Evolutionary conservation across 495 filamentous ascomycete species (phyloP).

Genomic region (Trichoderma asperelloides): DNA sequence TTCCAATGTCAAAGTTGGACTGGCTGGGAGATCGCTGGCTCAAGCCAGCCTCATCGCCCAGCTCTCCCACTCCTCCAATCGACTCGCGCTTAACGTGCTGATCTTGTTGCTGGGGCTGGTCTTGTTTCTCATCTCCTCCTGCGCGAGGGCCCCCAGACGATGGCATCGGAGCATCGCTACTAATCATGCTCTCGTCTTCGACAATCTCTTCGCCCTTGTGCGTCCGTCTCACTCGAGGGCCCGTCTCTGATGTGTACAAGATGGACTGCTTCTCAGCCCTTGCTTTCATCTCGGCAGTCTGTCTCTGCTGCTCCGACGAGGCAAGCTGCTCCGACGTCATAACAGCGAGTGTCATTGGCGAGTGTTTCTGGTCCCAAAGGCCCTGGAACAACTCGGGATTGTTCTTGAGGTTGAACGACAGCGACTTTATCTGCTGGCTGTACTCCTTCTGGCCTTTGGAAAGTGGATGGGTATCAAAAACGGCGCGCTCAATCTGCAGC

Average conservation of each 20-base stretch:
- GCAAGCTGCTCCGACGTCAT: conserved; percentile 88
- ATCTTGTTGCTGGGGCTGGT: conserved; percentile 22
- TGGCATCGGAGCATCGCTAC: conserved; percentile 9
- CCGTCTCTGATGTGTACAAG: conserved; percentile 64
- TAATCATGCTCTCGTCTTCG: conserved; percentile 47
- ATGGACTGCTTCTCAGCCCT: conserved; percentile 78
- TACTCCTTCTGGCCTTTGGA: conserved; percentile 27
- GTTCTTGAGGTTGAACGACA: conserved; percentile 76
- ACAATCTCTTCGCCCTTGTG: conserved; percentile 94
- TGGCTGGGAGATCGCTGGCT: conserved; percentile 39
- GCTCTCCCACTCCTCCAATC: neutral
- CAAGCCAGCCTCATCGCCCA: conserved; percentile 37
- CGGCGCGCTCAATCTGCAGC: conserved; percentile 63
- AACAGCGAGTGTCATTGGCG: conserved; percentile 60
- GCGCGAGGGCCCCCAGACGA: neutral
- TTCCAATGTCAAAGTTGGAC: conserved; percentile 59
- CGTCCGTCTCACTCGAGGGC: conserved; percentile 76
- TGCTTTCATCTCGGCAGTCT: conserved; percentile 62
- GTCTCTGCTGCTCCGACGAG: conserved; percentile 76
- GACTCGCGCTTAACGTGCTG: conserved; percentile 6
- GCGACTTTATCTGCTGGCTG: conserved; percentile 38
- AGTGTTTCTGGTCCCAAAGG: conserved; percentile 59
- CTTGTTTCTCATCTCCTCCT: conserved; percentile 9
- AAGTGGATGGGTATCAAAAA: conserved; percentile 35
- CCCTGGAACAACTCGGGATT: conserved; percentile 71